Percentiles rank a stretch among this genome's conserved stretches.
Conservation (phyloP, 2,329 filamentous ascomycete species). For the Sphaerulina populicola region DNA sequence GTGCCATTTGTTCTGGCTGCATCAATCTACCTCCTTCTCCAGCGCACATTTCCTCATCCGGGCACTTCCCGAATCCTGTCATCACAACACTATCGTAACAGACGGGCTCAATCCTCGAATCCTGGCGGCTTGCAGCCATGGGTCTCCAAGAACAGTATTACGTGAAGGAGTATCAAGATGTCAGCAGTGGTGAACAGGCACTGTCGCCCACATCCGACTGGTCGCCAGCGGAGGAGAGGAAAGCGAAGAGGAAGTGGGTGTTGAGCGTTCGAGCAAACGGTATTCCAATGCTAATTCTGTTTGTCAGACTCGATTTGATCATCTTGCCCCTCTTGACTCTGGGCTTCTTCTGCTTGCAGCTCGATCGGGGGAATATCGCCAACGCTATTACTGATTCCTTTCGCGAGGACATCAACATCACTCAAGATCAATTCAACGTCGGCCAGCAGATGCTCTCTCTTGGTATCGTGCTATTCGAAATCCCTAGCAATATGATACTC, state of each 20-base stretch:
- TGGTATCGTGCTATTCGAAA: slow-evolving; percentile 31
- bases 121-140: background rate
- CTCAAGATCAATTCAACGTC: slow-evolving; percentile 30
- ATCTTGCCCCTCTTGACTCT: slow-evolving; percentile 31
- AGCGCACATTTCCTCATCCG: too few relatives aligned
- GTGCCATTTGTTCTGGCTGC: background rate
- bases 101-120: background rate
- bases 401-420: slow-evolving; percentile 28
- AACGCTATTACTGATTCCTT: slow-evolving; percentile 31
- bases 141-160: background rate
- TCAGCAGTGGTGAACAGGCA: slow-evolving; percentile 3
- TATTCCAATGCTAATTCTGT: background rate
- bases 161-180: background rate
- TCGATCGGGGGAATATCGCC: slow-evolving; percentile 30
- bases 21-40: too few relatives aligned
- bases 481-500: slow-evolving; percentile 29
- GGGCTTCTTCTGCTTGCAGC: slow-evolving; percentile 31
- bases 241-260: slow-evolving; percentile 27
- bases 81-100: too few relatives aligned
- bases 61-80: too few relatives aligned
- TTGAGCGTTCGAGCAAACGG: background rate
- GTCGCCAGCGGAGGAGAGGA: slow-evolving; percentile 24
- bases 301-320: slow-evolving; percentile 25
- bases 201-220: slow-evolving; percentile 14
- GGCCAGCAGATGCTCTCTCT: slow-evolving; percentile 32